Percentiles rank a stretch among this genome's conserved stretches.
These are phyloP conservation scores for Rutidosis leptorrhynchoides DNA, from an alignment of 129 eudicot species.

Conservation along the genomic window DNA sequence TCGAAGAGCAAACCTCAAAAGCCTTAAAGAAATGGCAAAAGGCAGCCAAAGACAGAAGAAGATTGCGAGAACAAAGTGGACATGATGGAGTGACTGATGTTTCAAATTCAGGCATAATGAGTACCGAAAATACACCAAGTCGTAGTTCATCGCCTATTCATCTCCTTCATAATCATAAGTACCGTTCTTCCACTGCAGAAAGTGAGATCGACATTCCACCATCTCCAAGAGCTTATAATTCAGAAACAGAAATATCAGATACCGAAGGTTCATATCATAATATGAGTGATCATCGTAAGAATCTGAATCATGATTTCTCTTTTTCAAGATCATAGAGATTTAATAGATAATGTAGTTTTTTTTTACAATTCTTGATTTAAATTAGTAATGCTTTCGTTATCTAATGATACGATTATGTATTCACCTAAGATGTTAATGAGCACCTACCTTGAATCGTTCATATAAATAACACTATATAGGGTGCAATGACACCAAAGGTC, in stretches of 20 bases:
- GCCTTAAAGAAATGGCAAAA: conserved; percentile 80
- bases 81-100: conserved; percentile 7
- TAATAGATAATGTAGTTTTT: background rate
- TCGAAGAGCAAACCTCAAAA: conserved; percentile 72
- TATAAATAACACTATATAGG: background rate
- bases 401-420: conserved; percentile 8
- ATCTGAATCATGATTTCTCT: conserved; percentile 28
- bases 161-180: conserved; percentile 52
- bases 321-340: conserved; percentile 35
- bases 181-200: conserved; percentile 37
- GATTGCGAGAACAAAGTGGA: conserved; percentile 31
- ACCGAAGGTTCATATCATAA: conserved; percentile 46
- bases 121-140: conserved; percentile 44
- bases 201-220: conserved; percentile 45
- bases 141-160: conserved; percentile 57
- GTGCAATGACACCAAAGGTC: background rate
- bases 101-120: conserved; percentile 27
- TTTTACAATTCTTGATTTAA: conserved; percentile 6
- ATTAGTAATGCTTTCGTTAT: background rate
- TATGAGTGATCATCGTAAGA: conserved; percentile 18
- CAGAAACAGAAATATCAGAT: conserved; percentile 52
- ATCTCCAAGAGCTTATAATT: conserved; percentile 45
- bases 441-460: background rate
- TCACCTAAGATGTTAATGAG: background rate
- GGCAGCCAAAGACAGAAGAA: conserved; percentile 56